Base-by-base conservation (phyloP, 768 basidiomycete species). In the Crassisporium funariophilum region DNA sequence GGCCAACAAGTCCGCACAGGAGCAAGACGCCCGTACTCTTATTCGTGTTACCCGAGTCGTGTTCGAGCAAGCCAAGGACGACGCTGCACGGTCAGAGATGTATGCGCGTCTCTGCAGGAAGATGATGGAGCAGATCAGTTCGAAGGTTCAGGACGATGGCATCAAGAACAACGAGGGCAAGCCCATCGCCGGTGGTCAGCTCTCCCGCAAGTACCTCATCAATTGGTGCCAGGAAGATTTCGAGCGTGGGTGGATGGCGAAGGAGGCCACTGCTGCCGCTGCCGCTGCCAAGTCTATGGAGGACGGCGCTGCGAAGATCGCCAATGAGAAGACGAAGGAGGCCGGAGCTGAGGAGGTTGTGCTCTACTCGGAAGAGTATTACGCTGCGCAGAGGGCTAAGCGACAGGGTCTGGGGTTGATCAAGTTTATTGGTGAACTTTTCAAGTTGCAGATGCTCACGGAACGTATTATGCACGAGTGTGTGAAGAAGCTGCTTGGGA, bases 381-480 rank as follows among this genome's bases (percentile, higher is more conserved):
- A 95, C 59, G 86, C 87, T 29, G 92, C 92, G 11, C 88, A 95
- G 69, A 97, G 95, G 76, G 95, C 94, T 33, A 98, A 98, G 74
- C 90, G 95, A 50, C 90, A 91, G 53, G 95, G 95, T 66, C 85
- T 98, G 10, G 93, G 95, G 75, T 80, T 99, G 56, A 93, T 98
- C 74, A 91, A 90, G 68, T 95, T 99, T 73, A 98, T 98, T 53
- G 95, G 95, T 53, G 95, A 99, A 71, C 75, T 98, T 44, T 99
- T 93, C 86, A 98, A 98, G 73, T 76, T 99, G n/a, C 89, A 91
- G 71, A 97, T 98, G 93, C 75, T 98, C 44, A 94, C 93, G 38
- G 92, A 94, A 72, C 86, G 92, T 56, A 95, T 98, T 72, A 99
- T 98, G 91, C 90, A 94, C 74, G 90, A 93, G 69, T 99, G 95